Percentiles rank a stretch among this genome's conserved stretches.
Evolutionary conservation across 129 eudicot genomes (phyloP).

Genomic region (Flaveria ramosissima): DNA sequence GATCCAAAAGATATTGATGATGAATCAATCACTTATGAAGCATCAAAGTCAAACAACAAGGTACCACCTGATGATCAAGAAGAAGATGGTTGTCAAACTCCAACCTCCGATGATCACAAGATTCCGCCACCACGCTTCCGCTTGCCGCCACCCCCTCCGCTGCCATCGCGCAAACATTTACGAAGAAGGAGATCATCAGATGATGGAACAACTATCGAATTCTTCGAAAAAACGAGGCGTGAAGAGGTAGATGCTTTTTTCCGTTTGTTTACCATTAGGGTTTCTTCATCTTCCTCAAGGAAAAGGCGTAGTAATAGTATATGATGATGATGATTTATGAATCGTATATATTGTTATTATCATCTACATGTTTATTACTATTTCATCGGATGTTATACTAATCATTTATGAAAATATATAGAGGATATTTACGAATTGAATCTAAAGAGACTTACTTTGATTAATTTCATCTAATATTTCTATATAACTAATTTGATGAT

Average conservation of each 20-base stretch:
- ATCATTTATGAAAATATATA: background rate
- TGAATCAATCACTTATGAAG: conserved; percentile 2
- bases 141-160: conserved; percentile 26
- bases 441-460: background rate
- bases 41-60: conserved; percentile 24
- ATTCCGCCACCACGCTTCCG: conserved; percentile 24
- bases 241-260: conserved; percentile 39
- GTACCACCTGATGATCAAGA: conserved; percentile 2
- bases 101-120: conserved; percentile 39
- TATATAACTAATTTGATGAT: background rate
- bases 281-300: conserved; percentile 32
- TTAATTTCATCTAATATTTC: background rate
- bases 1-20: conserved; percentile 3
- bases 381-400: background rate
- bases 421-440: background rate
- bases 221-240: conserved; percentile 34
- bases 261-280: conserved; percentile 26
- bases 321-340: conserved; percentile 14
- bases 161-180: conserved; percentile 20
- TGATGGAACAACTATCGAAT: conserved; percentile 15
- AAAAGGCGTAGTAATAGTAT: conserved; percentile 40
- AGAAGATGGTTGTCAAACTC: conserved; percentile 22
- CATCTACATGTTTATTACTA: background rate
- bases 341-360: background rate
- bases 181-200: conserved; percentile 23